Percentiles rank a stretch among this genome's conserved stretches.
These are phyloP conservation scores for Gossypium trilobum DNA, from an alignment of 441 rosid genomes.

Conservation along the genomic window DNA sequence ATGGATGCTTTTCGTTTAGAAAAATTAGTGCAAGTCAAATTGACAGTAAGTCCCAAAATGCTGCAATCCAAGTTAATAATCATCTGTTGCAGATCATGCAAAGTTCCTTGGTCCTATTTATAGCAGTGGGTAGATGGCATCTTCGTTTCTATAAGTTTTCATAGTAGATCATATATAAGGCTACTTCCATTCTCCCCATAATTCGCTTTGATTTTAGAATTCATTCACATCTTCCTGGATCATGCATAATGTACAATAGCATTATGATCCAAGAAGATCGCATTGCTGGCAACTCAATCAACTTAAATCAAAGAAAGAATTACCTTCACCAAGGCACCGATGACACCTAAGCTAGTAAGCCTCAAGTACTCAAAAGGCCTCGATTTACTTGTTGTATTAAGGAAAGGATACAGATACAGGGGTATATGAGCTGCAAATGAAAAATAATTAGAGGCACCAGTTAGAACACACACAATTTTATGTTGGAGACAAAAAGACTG, in stretches of 20 bases:
- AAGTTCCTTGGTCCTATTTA: neutral
- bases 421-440: conserved; percentile 85
- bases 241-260: neutral
- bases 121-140: neutral
- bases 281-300: neutral
- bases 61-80: neutral
- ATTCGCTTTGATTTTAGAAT: neutral
- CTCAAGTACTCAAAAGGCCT: conserved; percentile 93
- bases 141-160: neutral
- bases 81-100: neutral
- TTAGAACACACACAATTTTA: neutral
- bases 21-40: neutral
- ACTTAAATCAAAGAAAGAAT: conserved; percentile 8
- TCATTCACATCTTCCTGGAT: neutral
- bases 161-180: neutral
- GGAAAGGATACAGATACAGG: conserved; percentile 85
- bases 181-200: neutral
- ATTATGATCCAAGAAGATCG: neutral
- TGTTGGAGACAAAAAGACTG: neutral
- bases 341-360: conserved; percentile 96
- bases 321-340: conserved; percentile 98
- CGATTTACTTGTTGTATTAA: conserved; percentile 90
- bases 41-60: no score
- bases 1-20: neutral
- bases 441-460: neutral